phyloP scores from a whole-genome alignment of 345 rosid genomes.

The Citrus australasica region DNA sequence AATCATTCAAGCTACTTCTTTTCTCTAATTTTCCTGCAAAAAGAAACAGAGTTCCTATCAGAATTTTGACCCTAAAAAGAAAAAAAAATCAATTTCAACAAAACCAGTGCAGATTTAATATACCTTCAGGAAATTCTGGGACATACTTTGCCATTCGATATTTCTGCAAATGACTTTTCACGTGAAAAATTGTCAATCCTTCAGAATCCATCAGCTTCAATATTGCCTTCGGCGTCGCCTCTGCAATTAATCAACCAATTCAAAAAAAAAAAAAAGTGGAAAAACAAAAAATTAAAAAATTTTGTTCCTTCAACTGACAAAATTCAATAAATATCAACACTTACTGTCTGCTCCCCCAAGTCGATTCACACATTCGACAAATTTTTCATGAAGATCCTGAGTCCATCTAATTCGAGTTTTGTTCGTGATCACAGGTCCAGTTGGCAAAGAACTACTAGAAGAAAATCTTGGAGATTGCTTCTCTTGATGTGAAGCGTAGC shows the following conservation, averaged over 20 bases:
- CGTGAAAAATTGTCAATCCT: constrained; percentile 91
- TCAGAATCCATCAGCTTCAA: constrained; percentile 85
- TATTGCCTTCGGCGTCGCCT: constrained; percentile 91
- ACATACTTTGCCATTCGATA: constrained; percentile 84
- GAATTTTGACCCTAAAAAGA: not conserved
- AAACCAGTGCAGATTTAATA: not conserved
- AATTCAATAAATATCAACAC: not conserved
- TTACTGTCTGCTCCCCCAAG: constrained; percentile 89
- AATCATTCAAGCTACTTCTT: constrained; percentile 33
- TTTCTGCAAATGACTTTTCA: constrained; percentile 98
- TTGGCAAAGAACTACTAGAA: constrained; percentile 16
- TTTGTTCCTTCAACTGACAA: not conserved
- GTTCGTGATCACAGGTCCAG: constrained; percentile 22
- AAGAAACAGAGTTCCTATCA: not conserved
- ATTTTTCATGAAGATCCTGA: constrained; percentile 85
- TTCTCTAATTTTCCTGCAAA: constrained; percentile 60
- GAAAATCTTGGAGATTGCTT: constrained; percentile 29
- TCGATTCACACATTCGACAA: constrained; percentile 69
- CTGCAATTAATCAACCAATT: constrained; percentile 29
- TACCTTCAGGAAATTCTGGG: constrained; percentile 73
- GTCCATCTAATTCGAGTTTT: constrained; percentile 87
- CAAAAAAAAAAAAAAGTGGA: not conserved
- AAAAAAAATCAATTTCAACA: not conserved
- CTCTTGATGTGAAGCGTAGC: constrained; percentile 29
- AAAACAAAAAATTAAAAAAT: not conserved